Base-by-base conservation (phyloP, 192 early-diverging fungal species). In the Coemansia sp. region DNA sequence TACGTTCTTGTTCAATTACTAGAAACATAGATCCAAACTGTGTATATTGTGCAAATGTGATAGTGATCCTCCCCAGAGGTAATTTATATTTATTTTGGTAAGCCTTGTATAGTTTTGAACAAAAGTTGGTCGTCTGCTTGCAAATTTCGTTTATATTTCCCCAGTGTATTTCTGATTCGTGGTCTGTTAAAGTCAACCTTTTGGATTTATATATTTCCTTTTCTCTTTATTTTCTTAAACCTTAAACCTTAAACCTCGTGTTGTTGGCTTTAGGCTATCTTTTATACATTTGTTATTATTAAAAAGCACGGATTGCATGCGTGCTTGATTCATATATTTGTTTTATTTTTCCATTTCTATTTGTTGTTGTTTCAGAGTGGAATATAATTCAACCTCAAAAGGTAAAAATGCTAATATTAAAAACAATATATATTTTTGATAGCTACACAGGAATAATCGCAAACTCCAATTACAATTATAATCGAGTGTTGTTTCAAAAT, bases 311-410 rank as follows among this genome's bases (percentile, higher is more conserved):
- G 26, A 10, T 9, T 54, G 26, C 19, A 54, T 16, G 39, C 39
- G 15, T 59, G 11, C 39, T 9, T 41, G 12, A 59, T 37, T 59
- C 57, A 59, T 40, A 59, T 40, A 13, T 40, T 11, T 56, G 54
- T 59, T 63, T 65, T 52, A 15, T 51, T n/a, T 52, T 55, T 36
- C 5, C 41, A 43, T 60, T 49, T 49, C 45, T 49, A 15, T 43
- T 15, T 16, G 4, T 12, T 49, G 19, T 40, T 60, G 15, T 9
- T 59, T 58, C 21, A 42, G 16, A 19, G 7, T 18, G 8, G 47
- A 18, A 49, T 49, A 15, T 18, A 45, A 6, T 49, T 18, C 47
- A 18, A 49, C n/a, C 32, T 49, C 47, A 49, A 49, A 49, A 18
- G 47, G 47, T 49, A 49, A 7, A 16, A n/a, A n/a, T n/a, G n/a